phyloP scores from a whole-genome alignment of 2,329 filamentous ascomycete species.

The Apiospora rasikravindrae region DNA sequence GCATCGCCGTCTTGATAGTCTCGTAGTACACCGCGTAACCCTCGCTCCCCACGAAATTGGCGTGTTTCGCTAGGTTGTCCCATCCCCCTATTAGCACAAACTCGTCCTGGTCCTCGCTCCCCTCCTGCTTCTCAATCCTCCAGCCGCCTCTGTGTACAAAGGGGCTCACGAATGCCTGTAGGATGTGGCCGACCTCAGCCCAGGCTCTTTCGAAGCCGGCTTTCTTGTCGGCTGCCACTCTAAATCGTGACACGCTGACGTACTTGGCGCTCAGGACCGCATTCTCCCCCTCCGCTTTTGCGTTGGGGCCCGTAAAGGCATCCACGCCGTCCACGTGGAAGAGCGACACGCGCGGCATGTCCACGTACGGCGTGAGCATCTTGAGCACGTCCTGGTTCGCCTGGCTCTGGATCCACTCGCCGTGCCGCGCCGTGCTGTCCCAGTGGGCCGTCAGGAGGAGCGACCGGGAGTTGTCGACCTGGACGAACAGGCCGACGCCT shows the following conservation, averaged over 20 bases:
- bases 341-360: neutral
- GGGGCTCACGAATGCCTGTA: neutral
- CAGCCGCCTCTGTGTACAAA: conserved; percentile 13
- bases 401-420: conserved; percentile 9
- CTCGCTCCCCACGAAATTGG: conserved; percentile 1
- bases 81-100: neutral
- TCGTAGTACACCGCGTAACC: neutral
- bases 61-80: neutral
- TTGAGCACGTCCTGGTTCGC: conserved; percentile 1
- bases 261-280: neutral
- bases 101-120: neutral
- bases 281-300: neutral
- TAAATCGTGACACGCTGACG: neutral
- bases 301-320: neutral
- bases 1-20: neutral
- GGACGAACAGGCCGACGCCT: neutral
- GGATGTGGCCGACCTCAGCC: neutral
- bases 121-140: conserved; percentile 8
- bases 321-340: conserved; percentile 10
- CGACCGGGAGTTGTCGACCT: neutral
- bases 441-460: conserved; percentile 18
- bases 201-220: neutral
- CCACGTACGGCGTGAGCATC: neutral
- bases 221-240: neutral
- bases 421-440: conserved; percentile 3